Percentiles rank a stretch among this genome's conserved stretches.
These are phyloP conservation scores for Clohesyomyces aquaticus DNA, from an alignment of 495 filamentous ascomycete genomes.

Conservation along the genomic window DNA sequence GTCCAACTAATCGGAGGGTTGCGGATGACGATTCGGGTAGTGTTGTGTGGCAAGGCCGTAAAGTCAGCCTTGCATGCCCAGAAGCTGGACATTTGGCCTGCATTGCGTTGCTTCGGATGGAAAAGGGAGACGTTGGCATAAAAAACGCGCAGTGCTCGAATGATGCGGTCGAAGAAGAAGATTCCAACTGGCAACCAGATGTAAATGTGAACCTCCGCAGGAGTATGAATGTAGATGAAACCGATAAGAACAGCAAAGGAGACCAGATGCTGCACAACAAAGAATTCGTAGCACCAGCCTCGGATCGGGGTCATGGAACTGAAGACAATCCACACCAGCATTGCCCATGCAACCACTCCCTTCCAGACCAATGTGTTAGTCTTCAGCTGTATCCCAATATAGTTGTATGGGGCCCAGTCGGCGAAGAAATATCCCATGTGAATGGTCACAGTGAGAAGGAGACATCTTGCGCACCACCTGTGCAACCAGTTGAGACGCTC, in stretches of 20 bases:
- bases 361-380: constrained; percentile 67
- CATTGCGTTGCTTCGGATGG: constrained; percentile 46
- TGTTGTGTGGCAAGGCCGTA: constrained; percentile 61
- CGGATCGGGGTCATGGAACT: constrained; percentile 71
- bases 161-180: constrained; percentile 69
- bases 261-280: constrained; percentile 77
- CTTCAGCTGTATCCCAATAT: constrained; percentile 62
- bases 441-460: constrained; percentile 74
- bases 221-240: constrained; percentile 68
- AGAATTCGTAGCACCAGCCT: constrained; percentile 73
- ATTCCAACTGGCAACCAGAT: constrained; percentile 76
- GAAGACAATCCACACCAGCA: constrained; percentile 73
- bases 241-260: constrained; percentile 69
- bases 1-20: constrained; percentile 72
- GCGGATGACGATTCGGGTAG: constrained; percentile 70
- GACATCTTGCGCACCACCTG: constrained; percentile 74
- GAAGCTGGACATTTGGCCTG: constrained; percentile 36
- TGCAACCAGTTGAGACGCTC: constrained; percentile 85
- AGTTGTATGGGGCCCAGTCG: constrained; percentile 68
- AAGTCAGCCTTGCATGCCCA: constrained; percentile 63
- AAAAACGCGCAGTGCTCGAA: constrained; percentile 56
- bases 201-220: constrained; percentile 55
- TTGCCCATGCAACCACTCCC: constrained; percentile 73
- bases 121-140: constrained; percentile 71
- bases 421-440: constrained; percentile 75